phyloP scores from a whole-genome alignment of 148 eudicot species.

The Talinum fruticosum region DNA sequence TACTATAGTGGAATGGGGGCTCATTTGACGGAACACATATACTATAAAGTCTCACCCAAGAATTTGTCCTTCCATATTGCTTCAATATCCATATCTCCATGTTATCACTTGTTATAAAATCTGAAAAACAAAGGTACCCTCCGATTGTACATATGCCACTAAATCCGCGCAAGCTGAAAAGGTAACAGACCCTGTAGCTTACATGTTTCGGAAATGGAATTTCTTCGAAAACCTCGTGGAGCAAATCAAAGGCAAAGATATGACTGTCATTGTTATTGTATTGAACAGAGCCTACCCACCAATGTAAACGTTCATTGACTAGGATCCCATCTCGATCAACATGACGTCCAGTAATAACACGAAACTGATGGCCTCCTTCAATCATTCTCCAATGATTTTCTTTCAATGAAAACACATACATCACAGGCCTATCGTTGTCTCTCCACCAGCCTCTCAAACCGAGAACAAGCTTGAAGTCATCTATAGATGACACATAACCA shows the following conservation, averaged over 20 bases:
- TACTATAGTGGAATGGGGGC: neutral
- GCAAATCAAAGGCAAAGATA: neutral
- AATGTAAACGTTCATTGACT: conserved; percentile 5
- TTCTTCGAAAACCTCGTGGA: neutral
- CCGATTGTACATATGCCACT: neutral
- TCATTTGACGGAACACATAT: neutral
- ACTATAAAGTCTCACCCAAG: neutral
- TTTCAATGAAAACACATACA: neutral
- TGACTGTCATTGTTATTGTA: neutral
- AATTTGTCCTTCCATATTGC: neutral
- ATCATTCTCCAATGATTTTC: neutral
- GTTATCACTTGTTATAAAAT: neutral
- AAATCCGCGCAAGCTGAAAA: neutral
- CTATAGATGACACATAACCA: neutral
- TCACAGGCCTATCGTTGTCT: neutral
- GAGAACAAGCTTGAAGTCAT: neutral
- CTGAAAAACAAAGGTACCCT: neutral
- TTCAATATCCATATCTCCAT: neutral
- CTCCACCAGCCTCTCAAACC: neutral
- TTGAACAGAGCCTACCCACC: neutral
- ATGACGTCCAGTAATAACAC: neutral
- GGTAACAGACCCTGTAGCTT: neutral
- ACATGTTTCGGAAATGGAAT: neutral
- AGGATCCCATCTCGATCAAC: neutral
- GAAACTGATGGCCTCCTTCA: neutral